Percentiles rank a stretch among this genome's conserved stretches.
These are phyloP conservation scores for Carex cristatella DNA, from an alignment of 176 grass and related monocot genomes.

Conservation along the genomic window DNA sequence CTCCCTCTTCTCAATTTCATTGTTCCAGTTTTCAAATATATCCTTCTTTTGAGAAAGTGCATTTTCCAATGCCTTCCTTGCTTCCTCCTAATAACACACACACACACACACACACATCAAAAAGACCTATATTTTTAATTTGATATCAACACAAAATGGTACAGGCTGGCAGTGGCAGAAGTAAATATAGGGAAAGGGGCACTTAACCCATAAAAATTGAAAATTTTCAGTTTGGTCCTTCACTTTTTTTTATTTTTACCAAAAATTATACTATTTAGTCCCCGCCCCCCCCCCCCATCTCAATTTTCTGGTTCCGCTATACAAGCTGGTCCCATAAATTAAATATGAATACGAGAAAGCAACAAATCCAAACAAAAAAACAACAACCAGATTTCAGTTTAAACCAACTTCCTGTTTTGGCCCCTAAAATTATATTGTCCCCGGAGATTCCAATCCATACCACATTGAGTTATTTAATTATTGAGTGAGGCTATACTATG, in stretches of 20 bases:
- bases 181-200: too few relatives aligned
- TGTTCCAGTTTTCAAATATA: constrained; percentile 36
- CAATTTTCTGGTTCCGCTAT: too few relatives aligned
- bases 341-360: neutral
- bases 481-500: neutral
- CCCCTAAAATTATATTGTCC: neutral
- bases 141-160: neutral
- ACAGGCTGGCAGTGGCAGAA: neutral
- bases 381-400: neutral
- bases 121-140: neutral
- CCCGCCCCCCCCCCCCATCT: too few relatives aligned
- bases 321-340: neutral
- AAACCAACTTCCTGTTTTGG: neutral
- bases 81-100: constrained; percentile 31
- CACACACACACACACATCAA: too few relatives aligned
- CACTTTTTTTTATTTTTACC: too few relatives aligned
- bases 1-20: constrained; percentile 29
- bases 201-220: too few relatives aligned
- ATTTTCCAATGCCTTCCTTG: constrained; percentile 43
- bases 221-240: too few relatives aligned
- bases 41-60: constrained; percentile 34
- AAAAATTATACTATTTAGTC: too few relatives aligned
- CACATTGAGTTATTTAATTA: neutral
- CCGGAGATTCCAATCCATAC: neutral
- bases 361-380: neutral